phyloP scores from a whole-genome alignment of 225 moss, liverwort and hornwort genomes.

The Climacium dendroides region DNA sequence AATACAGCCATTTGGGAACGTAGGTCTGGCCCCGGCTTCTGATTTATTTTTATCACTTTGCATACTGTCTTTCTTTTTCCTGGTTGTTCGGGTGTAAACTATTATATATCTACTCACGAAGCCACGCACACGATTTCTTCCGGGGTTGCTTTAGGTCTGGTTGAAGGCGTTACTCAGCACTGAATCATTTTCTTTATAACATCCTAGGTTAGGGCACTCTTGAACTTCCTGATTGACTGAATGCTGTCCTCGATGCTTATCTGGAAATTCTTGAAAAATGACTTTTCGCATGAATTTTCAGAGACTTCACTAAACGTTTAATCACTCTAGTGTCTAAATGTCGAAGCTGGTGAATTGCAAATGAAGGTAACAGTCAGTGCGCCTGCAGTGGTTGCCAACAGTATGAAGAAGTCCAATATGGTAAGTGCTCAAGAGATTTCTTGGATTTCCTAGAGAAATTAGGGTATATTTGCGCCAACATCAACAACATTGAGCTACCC shows the following conservation, averaged over 20 bases:
- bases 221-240: too few relatives aligned
- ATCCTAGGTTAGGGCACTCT: neutral
- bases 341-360: neutral
- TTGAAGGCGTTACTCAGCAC: neutral
- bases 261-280: too few relatives aligned
- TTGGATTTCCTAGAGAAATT: too few relatives aligned
- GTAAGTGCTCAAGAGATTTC: neutral
- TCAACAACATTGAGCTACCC: neutral
- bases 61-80: neutral
- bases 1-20: neutral
- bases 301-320: neutral
- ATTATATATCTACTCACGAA: neutral
- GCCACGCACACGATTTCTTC: neutral
- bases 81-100: neutral
- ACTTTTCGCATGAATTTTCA: neutral
- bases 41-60: neutral
- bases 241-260: too few relatives aligned
- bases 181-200: neutral
- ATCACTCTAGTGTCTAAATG: too few relatives aligned
- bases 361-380: too few relatives aligned
- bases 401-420: too few relatives aligned
- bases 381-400: neutral
- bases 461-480: neutral
- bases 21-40: neutral
- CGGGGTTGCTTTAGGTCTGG: neutral